phyloP scores from a whole-genome alignment of 768 basidiomycete genomes.

The Lactarius deliciosus region DNA sequence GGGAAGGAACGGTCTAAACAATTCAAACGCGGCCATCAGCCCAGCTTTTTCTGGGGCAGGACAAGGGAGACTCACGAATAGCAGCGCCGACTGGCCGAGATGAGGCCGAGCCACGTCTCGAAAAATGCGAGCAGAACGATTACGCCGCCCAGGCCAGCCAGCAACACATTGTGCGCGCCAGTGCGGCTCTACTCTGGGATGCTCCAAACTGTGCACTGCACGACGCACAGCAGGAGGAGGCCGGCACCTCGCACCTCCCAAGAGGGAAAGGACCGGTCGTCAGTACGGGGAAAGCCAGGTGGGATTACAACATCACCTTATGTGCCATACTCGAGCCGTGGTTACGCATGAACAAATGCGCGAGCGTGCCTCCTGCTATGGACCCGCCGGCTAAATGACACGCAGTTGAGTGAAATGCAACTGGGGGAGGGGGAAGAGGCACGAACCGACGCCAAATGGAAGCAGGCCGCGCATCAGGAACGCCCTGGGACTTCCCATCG shows the following conservation, averaged over 20 bases:
- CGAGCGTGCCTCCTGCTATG: slow-evolving; percentile 17
- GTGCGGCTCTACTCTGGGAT: slow-evolving; percentile 3
- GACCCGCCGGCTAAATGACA: slow-evolving; percentile 8
- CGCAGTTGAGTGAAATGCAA: not conserved
- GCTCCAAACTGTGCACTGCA: slow-evolving; percentile 10
- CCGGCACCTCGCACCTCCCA: slow-evolving; percentile 9
- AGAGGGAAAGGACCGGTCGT: too few relatives aligned
- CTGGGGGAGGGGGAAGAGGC: not conserved
- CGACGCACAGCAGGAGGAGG: slow-evolving; percentile 6
- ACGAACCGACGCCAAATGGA: slow-evolving; percentile 18
- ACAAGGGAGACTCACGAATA: slow-evolving; percentile 11
- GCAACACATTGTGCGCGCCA: not conserved
- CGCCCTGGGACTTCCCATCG: slow-evolving; percentile 46
- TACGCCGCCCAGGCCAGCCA: not conserved
- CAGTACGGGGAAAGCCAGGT: too few relatives aligned
- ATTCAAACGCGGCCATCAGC: too few relatives aligned
- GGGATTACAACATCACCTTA: slow-evolving; percentile 1
- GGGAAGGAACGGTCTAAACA: not conserved
- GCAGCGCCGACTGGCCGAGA: not conserved
- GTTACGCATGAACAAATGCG: slow-evolving; percentile 16
- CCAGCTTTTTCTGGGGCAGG: not conserved
- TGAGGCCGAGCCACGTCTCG: slow-evolving; percentile 15
- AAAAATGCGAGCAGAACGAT: slow-evolving; percentile 15
- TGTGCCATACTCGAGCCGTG: not conserved
- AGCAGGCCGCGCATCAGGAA: slow-evolving; percentile 47